Evolutionary conservation across 768 basidiomycete genomes (phyloP), one percentile per base, ranked within the genome.

Genomic region (Tremella mesenterica): DNA sequence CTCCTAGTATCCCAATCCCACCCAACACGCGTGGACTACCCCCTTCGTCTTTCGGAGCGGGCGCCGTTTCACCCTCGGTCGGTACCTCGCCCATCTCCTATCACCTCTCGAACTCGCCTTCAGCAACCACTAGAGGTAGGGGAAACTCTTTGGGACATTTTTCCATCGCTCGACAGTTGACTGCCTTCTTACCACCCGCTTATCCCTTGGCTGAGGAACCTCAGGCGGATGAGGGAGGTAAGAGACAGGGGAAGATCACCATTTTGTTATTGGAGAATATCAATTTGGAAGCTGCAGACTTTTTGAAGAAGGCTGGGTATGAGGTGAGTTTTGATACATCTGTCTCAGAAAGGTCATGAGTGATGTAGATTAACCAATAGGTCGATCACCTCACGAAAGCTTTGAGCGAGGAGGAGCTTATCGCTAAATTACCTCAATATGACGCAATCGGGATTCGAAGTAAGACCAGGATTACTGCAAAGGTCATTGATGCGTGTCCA

Each of bases 391-490:
- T 79, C 64, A 78, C 83, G 58, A 85, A 84, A 67, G 85, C 92
- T 53, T 81, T 90, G 77, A 81, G 81, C n/a, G 95, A 97, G 77
- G 85, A 87, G 48, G 92, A 97, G 77, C 86, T 99, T 54, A 75
- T 97, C 16, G 78, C 83, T 46, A 73, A 71, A 49, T 56, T 76
- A 31, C 85, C 83, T 65, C 85, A 90, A 39, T 97, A 95, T 75
- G 88, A 96, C 67, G 93, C 86, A 53, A 82, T 99, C 59, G 95
- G 95, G 50, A 99, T 99, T 72, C 84, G 95, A 46, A 88, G 86
- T 77, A 99, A 99, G 75, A 99, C 95, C 48, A 95, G 87, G 76
- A 87, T 99, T 64, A 97, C 95, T 4, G 81, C 84, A 45, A 81
- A 81, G 36, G 86, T 99, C 14, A 81, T 99, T 67, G 83, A 86